Evolutionary conservation across 2,329 filamentous ascomycete species (phyloP), one percentile per base, ranked within the genome.

Genomic region (Mycosphaerelloides madeirae): DNA sequence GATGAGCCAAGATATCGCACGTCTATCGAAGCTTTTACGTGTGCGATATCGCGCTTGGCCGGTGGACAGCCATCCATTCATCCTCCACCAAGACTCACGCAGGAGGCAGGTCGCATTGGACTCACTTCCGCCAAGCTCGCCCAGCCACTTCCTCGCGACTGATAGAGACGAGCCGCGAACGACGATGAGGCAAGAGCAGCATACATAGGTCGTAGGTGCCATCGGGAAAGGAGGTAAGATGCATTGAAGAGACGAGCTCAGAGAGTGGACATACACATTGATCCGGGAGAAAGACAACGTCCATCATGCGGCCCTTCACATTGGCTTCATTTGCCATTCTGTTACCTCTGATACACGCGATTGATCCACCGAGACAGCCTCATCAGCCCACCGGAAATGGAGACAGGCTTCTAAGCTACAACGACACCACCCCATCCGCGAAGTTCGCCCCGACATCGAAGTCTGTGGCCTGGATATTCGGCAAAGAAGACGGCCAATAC

Each of bases 401-500:
- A 31, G 38, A 48, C 18, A 37, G 43, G n/a, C 29, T 41, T 3
- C 42, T 54, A 5, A 49, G 48, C 12, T 51, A 49, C 38, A 54
- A 54, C 38, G 49, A 49, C 18, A 54, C 51, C 22, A 52, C 49
- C 3, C 51, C 51, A 15, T 41, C 31, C 31, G 43, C 48, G 15
- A n/a, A 43, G 11, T 44, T 52, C 20, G 29, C 35, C 22, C 40
- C 43, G 7, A 41, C 38, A 1, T 43, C 48, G 32, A 43, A 43
- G 19, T 31, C 35, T 2, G 45, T 52, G 2, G 70, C 68, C 36
- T 85, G 81, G 81, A 72, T 81, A 3, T 67, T 73, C 7, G 75
- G 74, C 3, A 78, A 75, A 1, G 69, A 72, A 25, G 81, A 85
- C 52, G 81, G 81, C 16, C 73, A 79, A 38, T 83, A 80, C 62